Evolutionary conservation across 2,329 filamentous ascomycete species (phyloP).

Genomic region (Apiospora malaysiana): DNA sequence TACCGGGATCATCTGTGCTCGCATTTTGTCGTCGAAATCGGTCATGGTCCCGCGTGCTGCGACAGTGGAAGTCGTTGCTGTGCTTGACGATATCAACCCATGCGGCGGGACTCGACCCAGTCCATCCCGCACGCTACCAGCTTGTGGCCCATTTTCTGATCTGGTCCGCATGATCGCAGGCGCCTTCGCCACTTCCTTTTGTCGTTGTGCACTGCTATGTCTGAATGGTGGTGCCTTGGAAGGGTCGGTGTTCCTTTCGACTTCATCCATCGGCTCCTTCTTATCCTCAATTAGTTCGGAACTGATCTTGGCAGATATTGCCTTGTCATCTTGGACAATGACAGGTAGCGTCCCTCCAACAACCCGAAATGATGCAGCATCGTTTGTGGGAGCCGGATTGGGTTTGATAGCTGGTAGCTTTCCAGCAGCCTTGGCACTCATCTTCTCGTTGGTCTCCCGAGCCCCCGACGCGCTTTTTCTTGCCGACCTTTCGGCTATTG

Average conservation of each 20-base stretch:
- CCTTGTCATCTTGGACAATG: neutral
- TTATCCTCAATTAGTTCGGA: neutral
- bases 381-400: neutral
- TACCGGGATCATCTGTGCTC: slow-evolving; percentile 32
- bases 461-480: slow-evolving; percentile 24
- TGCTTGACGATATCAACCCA: slow-evolving; percentile 41
- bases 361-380: slow-evolving; percentile 10
- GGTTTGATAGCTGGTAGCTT: slow-evolving; percentile 48
- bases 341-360: neutral
- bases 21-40: slow-evolving; percentile 42
- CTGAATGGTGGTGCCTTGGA: neutral
- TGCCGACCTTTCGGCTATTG: slow-evolving; percentile 37
- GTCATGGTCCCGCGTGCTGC: slow-evolving; percentile 52
- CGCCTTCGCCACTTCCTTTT: neutral
- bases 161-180: slow-evolving; percentile 5
- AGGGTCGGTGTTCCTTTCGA: neutral
- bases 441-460: slow-evolving; percentile 25
- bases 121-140: slow-evolving; percentile 31
- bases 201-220: neutral
- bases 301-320: neutral
- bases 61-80: slow-evolving; percentile 48
- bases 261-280: neutral
- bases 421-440: slow-evolving; percentile 54
- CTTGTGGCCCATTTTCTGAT: slow-evolving; percentile 23
- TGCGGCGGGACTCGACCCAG: slow-evolving; percentile 37